Evolutionary conservation across 345 rosid genomes (phyloP), one percentile per base, ranked within the genome.

Genomic region (Citrus australasica): DNA sequence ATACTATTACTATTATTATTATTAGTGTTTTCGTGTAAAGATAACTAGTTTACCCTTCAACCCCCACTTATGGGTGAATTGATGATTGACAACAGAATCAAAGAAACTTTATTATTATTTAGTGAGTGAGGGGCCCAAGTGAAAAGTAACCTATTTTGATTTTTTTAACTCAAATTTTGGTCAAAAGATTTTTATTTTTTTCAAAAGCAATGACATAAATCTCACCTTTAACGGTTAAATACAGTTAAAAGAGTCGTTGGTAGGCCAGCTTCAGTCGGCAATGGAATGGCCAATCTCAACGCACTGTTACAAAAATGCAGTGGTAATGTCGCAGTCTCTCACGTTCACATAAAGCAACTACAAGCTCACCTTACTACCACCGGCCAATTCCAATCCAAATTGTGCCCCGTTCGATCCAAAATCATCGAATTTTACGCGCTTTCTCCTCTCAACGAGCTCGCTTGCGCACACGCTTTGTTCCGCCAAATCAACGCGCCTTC

Each of bases 401-500:
- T 76, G 76, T 82, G 79, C 77, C 79, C 84, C 32, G 75, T 86
- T 33, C 95, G 97, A 80, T 90, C 94, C 81, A 88, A 86, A 28
- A 91, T 95, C 74, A 89, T 95, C 78, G 98, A 95, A 42, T 89
- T 86, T 74, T 92, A 86, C 79, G 89, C 97, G 22, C 69, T 92
- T n/a, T 79, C 95, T 35, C 86, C 88, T 6, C 78, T 85, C 77
- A 87, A 85, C 77, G 79, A 83, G 84, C 93, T 95, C 76, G 60
- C 90, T 77, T 78, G 86, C 61, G 97, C 97, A 80, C 77, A 84
- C 59, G 21, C 28, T 74, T 37, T 90, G 59, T 91, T 93, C 85
- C 81, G 46, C 51, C 88, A 73, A 74, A 85, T 88, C 80, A 81
- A 66, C 42, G 69, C 10, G 51, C 98, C 98, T 68, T 77, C 91